Conservation (phyloP, 1,284 basidiomycete species). For the Marasmius fiardii region DNA sequence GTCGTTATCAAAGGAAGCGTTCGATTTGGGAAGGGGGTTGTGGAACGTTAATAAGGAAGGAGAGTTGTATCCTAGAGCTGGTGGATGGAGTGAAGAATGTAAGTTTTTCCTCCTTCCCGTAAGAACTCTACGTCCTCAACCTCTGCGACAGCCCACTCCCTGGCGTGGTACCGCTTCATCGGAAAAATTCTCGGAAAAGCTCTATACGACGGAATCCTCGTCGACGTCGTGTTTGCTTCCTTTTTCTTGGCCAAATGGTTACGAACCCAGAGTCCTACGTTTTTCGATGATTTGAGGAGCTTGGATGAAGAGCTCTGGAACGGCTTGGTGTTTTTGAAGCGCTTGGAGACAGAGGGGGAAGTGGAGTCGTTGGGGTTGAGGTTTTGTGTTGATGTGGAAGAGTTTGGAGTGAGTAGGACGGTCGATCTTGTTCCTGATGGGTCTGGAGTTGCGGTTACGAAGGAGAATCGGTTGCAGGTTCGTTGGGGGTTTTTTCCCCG, state of each 20-base stretch:
- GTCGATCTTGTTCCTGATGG: conserved; percentile 86
- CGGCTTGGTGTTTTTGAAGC: conserved; percentile 90
- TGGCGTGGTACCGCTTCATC: conserved; percentile 94
- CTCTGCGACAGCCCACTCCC: conserved; percentile 61
- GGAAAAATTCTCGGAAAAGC: conserved; percentile 95
- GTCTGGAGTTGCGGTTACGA: conserved; percentile 83
- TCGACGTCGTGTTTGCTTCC: conserved; percentile 93
- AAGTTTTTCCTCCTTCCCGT: conserved; percentile 24
- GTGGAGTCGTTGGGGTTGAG: conserved; percentile 92
- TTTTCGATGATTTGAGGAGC: conserved; percentile 87
- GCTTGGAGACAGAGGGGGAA: conserved; percentile 70
- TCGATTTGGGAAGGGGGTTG: conserved; percentile 91
- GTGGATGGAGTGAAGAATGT: conserved; percentile 85
- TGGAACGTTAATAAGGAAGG: conserved; percentile 91
- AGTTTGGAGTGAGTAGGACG: conserved; percentile 81
- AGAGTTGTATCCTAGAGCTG: conserved; percentile 94
- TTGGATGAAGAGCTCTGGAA: conserved; percentile 93
- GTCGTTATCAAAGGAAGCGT: conserved; percentile 87
- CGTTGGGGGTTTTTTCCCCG: too few relatives aligned
- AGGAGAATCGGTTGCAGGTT: conserved; percentile 79
- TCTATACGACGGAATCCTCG: conserved; percentile 93
- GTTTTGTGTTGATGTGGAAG: conserved; percentile 88
- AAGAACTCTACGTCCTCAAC: neutral
- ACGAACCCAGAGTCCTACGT: conserved; percentile 24
- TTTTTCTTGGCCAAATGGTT: conserved; percentile 91